Percentiles rank a stretch among this genome's conserved stretches.
Conservation (phyloP, 371 early-diverging fungal species). For the Mucor plumbeus region DNA sequence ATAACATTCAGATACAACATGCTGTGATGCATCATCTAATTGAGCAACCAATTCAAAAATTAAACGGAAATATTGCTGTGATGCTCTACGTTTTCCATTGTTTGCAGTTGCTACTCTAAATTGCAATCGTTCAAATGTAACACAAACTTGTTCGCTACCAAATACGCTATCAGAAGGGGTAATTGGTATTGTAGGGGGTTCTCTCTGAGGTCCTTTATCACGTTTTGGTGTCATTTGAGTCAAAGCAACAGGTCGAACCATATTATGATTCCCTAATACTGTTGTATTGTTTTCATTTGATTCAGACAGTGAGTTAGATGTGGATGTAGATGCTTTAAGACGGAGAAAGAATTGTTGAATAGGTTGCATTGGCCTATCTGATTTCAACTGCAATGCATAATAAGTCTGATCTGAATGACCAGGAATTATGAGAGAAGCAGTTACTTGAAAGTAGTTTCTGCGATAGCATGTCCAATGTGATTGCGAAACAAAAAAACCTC, state of each 20-base stretch:
- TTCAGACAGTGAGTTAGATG: slow-evolving; percentile 29
- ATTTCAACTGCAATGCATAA: slow-evolving; percentile 20
- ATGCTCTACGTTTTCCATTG: slow-evolving; percentile 78
- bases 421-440: slow-evolving; percentile 61
- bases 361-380: slow-evolving; percentile 20
- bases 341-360: slow-evolving; percentile 43
- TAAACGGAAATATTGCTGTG: slow-evolving; percentile 83
- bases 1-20: slow-evolving; percentile 63
- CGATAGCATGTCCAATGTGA: slow-evolving; percentile 89
- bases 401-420: slow-evolving; percentile 37
- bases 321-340: slow-evolving; percentile 56
- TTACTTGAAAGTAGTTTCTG: slow-evolving; percentile 87
- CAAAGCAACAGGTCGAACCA: slow-evolving; percentile 70
- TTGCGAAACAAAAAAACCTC: slow-evolving; percentile 72
- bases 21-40: slow-evolving; percentile 45
- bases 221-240: slow-evolving; percentile 89
- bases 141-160: slow-evolving; percentile 40
- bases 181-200: slow-evolving; percentile 59
- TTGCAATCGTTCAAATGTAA: slow-evolving; percentile 85
- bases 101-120: slow-evolving; percentile 90
- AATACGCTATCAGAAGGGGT: slow-evolving; percentile 45
- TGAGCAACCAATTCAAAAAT: slow-evolving; percentile 64
- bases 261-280: slow-evolving; percentile 60
- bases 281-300: neutral
- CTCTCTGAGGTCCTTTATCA: slow-evolving; percentile 84